These are phyloP conservation scores for Pseudonectria foliicola DNA, from an alignment of 2,329 filamentous ascomycete species.

Conservation along the genomic window DNA sequence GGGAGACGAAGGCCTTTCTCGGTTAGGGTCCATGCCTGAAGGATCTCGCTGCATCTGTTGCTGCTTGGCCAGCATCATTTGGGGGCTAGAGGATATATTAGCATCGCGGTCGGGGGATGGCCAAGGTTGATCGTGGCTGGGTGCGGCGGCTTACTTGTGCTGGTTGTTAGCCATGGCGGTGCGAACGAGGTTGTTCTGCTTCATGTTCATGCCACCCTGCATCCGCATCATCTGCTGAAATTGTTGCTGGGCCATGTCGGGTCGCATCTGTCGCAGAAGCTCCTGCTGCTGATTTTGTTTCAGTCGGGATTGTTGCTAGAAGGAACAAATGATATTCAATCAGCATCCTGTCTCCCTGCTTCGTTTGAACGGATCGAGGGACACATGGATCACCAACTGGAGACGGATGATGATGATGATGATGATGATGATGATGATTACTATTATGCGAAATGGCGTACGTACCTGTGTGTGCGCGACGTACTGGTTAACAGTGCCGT, in stretches of 20 bases:
- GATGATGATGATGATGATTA: too few species aligned
- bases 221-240: conserved; percentile 61
- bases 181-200: conserved; percentile 58
- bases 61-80: conserved; percentile 68
- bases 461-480: conserved; percentile 75
- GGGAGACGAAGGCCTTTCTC: conserved; percentile 73
- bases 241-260: conserved; percentile 49
- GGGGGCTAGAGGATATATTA: conserved; percentile 41
- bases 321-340: conserved; percentile 6
- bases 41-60: conserved; percentile 83
- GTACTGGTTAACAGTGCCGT: conserved; percentile 63
- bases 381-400: background rate
- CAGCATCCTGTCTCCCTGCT: conserved; percentile 12
- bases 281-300: conserved; percentile 72
- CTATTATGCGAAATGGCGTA: conserved; percentile 16
- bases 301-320: conserved; percentile 59
- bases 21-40: conserved; percentile 79
- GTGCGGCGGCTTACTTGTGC: conserved; percentile 49
- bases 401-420: background rate
- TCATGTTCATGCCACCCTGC: conserved; percentile 56
- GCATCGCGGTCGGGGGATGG: background rate
- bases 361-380: conserved; percentile 7
- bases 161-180: conserved; percentile 74
- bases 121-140: background rate
- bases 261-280: conserved; percentile 66